Percentiles rank a stretch among this genome's conserved stretches.
Evolutionary conservation across 148 eudicot genomes (phyloP).

Genomic region (Fagopyrum homotropicum): DNA sequence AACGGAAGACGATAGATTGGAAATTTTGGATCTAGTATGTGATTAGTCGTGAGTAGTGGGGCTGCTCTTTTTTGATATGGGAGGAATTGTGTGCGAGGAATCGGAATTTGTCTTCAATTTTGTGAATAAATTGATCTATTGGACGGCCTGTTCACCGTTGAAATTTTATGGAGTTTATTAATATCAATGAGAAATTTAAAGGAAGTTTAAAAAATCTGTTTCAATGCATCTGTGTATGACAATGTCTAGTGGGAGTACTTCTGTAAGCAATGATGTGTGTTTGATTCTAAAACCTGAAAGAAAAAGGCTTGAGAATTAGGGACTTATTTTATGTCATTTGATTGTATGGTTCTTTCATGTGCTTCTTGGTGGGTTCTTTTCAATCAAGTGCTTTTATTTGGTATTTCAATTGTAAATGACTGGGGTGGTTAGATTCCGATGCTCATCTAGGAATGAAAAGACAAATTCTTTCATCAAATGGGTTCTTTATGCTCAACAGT

Average conservation of each 20-base stretch:
- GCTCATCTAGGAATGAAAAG: conserved; percentile 27
- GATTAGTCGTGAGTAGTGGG: conserved; percentile 2
- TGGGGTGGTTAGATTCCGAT: conserved; percentile 42
- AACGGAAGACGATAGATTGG: not conserved
- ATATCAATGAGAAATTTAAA: not conserved
- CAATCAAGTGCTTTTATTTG: conserved; percentile 6
- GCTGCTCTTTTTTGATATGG: not conserved
- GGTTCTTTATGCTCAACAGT: conserved; percentile 22
- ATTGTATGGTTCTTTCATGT: conserved; percentile 15
- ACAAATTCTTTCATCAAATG: conserved; percentile 23
- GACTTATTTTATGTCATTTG: conserved; percentile 4
- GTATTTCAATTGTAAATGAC: conserved; percentile 4
- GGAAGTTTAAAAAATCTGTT: not conserved
- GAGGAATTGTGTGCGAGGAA: conserved; percentile 12
- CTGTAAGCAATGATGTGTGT: conserved; percentile 11
- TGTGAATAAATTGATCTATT: not conserved
- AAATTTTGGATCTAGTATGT: conserved; percentile 2
- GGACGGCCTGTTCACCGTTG: conserved; percentile 5
- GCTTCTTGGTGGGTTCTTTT: conserved; percentile 11
- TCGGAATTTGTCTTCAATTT: not conserved
- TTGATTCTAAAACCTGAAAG: conserved; percentile 7
- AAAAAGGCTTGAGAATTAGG: conserved; percentile 9
- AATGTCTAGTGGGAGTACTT: conserved; percentile 10
- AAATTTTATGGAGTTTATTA: not conserved
- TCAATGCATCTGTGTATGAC: not conserved